Conservation (phyloP, 306 rosid genomes). For the Gillenia trifoliata region DNA sequence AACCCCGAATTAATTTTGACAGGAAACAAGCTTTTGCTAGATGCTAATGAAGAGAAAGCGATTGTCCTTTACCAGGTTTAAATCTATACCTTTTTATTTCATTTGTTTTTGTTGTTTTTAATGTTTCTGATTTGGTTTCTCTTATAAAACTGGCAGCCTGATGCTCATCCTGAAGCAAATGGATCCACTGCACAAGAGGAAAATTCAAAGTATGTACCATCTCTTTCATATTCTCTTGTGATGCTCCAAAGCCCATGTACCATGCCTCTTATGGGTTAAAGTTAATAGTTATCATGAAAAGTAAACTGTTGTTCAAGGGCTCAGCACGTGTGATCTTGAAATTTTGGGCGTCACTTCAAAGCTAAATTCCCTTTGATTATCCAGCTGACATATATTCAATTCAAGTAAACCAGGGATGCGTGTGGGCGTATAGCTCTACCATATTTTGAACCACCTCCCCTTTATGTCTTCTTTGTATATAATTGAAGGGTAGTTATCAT, state of each 20-base stretch:
- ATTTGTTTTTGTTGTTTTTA: not conserved
- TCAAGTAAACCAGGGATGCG: not conserved
- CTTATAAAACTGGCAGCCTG: slow-evolving; percentile 57
- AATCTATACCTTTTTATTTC: slow-evolving; percentile 8
- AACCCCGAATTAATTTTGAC: slow-evolving; percentile 23
- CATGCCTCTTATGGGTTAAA: slow-evolving; percentile 1
- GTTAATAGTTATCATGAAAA: not conserved
- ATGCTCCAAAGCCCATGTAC: not conserved
- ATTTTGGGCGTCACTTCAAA: not conserved
- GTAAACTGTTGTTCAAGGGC: not conserved
- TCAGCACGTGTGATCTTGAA: slow-evolving; percentile 5
- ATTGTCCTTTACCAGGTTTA: slow-evolving; percentile 84
- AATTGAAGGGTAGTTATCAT: not conserved
- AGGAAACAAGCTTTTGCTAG: slow-evolving; percentile 58
- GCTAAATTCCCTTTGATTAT: not conserved
- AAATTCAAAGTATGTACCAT: slow-evolving; percentile 71
- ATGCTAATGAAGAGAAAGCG: slow-evolving; percentile 77
- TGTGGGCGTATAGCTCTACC: not conserved
- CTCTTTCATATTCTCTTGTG: not conserved
- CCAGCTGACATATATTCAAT: not conserved
- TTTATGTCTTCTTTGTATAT: not conserved
- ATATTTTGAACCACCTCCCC: not conserved
- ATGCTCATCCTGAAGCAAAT: slow-evolving; percentile 60
- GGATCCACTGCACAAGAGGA: slow-evolving; percentile 54
- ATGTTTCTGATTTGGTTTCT: slow-evolving; percentile 21